phyloP scores from a whole-genome alignment of 345 rosid genomes.

The Arabidopsis thaliana region DNA sequence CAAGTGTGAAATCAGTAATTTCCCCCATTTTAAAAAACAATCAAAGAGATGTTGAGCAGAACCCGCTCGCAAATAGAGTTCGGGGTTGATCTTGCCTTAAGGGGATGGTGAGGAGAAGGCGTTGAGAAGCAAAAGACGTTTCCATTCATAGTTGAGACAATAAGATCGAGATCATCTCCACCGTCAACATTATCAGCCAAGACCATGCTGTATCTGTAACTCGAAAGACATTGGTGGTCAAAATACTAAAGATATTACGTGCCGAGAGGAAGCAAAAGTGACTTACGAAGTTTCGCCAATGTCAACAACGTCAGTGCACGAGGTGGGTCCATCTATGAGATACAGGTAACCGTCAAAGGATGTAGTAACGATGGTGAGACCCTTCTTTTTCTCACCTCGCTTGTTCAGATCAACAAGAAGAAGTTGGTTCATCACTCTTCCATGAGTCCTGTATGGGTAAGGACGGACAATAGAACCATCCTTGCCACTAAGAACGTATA shows the following conservation, averaged over 20 bases:
- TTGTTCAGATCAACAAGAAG: slow-evolving; percentile 91
- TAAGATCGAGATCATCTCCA: slow-evolving; percentile 98
- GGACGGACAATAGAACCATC: slow-evolving; percentile 90
- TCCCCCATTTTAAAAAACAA: slow-evolving; percentile 56
- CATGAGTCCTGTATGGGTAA: slow-evolving; percentile 97
- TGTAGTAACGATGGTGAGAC: slow-evolving; percentile 89
- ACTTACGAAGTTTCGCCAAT: slow-evolving; percentile 99
- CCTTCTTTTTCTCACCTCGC: slow-evolving; percentile 77
- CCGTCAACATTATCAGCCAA: slow-evolving; percentile 99
- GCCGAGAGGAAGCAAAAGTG: slow-evolving; percentile 20
- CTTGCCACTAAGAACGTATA: slow-evolving; percentile 90
- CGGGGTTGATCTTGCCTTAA: slow-evolving; percentile 66
- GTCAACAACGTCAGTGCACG: slow-evolving; percentile 96
- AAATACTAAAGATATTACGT: slow-evolving; percentile 8
- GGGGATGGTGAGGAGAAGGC: slow-evolving; percentile 93
- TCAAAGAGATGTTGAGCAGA: slow-evolving; percentile 11
- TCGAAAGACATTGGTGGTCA: slow-evolving; percentile 26
- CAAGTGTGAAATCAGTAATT: slow-evolving; percentile 47
- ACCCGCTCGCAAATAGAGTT: slow-evolving; percentile 23
- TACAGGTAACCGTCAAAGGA: slow-evolving; percentile 97
- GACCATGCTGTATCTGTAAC: slow-evolving; percentile 91
- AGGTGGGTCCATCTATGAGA: slow-evolving; percentile 96
- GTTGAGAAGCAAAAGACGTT: slow-evolving; percentile 99
- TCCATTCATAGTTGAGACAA: slow-evolving; percentile 97
- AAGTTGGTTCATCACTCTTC: slow-evolving; percentile 97